A percentile compares a stretch with the other conserved stretches of the same genome.
These are phyloP conservation scores for Ophiocordyceps camponoti-floridani DNA, from an alignment of 2,329 filamentous ascomycete genomes.

Conservation along the genomic window DNA sequence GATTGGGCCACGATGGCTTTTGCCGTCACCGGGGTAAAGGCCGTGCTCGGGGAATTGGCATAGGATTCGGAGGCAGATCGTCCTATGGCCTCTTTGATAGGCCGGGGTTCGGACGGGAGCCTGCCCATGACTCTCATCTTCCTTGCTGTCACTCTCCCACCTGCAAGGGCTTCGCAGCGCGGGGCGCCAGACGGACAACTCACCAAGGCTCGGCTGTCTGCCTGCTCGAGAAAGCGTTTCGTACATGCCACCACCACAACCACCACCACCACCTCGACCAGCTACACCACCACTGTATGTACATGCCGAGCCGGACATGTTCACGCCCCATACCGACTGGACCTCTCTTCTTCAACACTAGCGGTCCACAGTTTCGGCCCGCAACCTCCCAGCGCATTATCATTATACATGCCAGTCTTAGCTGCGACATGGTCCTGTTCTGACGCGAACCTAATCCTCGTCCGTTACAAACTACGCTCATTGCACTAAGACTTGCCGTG, in stretches of 20 bases:
- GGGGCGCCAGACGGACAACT: background rate
- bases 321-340: conserved; percentile 1
- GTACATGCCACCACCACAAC: background rate
- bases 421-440: conserved; percentile 2
- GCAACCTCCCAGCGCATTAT: background rate
- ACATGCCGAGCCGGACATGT: conserved; percentile 1
- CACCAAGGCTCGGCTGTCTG: background rate
- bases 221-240: background rate
- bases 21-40: no score
- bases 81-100: background rate
- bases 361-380: background rate
- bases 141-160: background rate
- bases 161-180: background rate
- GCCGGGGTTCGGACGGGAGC: background rate
- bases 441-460: conserved; percentile 2
- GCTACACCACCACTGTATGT: background rate
- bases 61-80: background rate
- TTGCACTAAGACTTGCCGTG: conserved; percentile 1
- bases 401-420: conserved; percentile 1
- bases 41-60: no score
- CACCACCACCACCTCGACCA: no score
- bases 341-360: background rate
- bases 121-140: background rate
- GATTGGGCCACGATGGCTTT: background rate
- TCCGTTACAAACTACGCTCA: background rate